Evolutionary conservation across 1,284 basidiomycete species (phyloP).

Genomic region (Austroboletus rostrupii): DNA sequence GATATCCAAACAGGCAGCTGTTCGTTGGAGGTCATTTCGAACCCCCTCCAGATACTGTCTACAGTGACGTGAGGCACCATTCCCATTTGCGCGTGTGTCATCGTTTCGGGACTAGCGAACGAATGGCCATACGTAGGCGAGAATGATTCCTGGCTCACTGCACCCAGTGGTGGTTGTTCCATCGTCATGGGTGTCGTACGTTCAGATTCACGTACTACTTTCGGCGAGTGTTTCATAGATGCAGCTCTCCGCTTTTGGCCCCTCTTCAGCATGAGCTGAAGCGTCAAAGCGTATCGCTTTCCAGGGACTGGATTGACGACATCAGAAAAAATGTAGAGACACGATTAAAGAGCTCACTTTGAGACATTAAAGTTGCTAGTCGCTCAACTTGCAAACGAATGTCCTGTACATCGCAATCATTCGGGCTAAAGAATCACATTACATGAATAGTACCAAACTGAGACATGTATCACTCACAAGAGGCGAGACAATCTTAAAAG

Average conservation of each 20-base stretch:
- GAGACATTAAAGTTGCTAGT: constrained; percentile 68
- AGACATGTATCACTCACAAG: constrained; percentile 54
- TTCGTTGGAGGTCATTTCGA: constrained; percentile 65
- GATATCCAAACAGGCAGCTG: constrained; percentile 80
- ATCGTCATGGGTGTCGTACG: constrained; percentile 38
- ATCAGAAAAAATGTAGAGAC: constrained; percentile 10
- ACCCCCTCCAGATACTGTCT: constrained; percentile 72
- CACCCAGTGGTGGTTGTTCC: constrained; percentile 23
- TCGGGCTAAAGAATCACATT: constrained; percentile 50
- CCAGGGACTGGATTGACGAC: constrained; percentile 63
- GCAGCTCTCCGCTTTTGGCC: constrained; percentile 63
- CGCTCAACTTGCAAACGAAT: constrained; percentile 78
- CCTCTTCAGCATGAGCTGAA: constrained; percentile 83
- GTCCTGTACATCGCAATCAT: constrained; percentile 74
- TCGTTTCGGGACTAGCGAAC: constrained; percentile 45
- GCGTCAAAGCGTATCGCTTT: constrained; percentile 82
- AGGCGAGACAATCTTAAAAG: constrained; percentile 80
- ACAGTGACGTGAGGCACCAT: constrained; percentile 44
- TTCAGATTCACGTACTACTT: constrained; percentile 46
- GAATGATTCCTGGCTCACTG: constrained; percentile 29
- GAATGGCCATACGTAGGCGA: constrained; percentile 36
- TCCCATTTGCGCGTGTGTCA: constrained; percentile 32
- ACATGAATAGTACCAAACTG: neutral
- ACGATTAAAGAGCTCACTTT: constrained; percentile 49
- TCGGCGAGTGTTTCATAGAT: constrained; percentile 58